Base-by-base conservation (phyloP, 2,329 filamentous ascomycete genomes). In the Cladophialophora yegresii region DNA sequence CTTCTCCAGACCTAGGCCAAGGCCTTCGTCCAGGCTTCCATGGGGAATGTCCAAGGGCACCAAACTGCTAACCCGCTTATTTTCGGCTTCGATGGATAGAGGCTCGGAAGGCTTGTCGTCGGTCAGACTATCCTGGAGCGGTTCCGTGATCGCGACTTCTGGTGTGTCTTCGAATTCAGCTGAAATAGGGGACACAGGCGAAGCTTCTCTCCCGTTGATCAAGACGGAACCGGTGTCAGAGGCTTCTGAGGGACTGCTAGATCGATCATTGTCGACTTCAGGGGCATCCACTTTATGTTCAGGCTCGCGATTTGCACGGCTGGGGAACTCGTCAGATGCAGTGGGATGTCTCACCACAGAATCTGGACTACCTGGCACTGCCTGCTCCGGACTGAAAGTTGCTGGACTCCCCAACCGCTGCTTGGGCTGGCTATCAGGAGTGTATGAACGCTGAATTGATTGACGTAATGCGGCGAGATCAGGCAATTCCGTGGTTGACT, bases 311-410 rank as follows among this genome's bases (percentile, higher is more conserved):
- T 65, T 56, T 12, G 58, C 32, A 16, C 51, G 47, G 12, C 20
- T 23, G 13, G 28, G 30, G 22, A 63, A 50, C 8, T n/a, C 40
- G 16, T 50, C 16, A 30, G 3, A 79, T 1, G 81, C 78, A 54
- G 91, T 76, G 1, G 87, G 86, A 72, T 93, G 90, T 67, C 91
- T 90, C 68, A 97, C 93, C 23, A 98, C 93, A 6, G 93, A 98
- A 56, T 92, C 90, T 13, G 93, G 93, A 7, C 92, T 96, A 36
- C 87, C 85, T 9, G 87, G 86, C 67, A 89, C 87, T 2, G 74
- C 72, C 20, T 62, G 61, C 13, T 66, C 61, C 4, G 69, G 56
- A 20, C 58, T 67, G 36, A 40, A 74, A 70, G 55, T 71, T 70
- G 50, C 77, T 62, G 67, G 77, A 74, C 65, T 71, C 20, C 62